Percentiles rank a stretch among this genome's conserved stretches.
These are phyloP conservation scores for Porcisia deanei DNA, from an alignment of 208 protist species.

Conservation along the genomic window DNA sequence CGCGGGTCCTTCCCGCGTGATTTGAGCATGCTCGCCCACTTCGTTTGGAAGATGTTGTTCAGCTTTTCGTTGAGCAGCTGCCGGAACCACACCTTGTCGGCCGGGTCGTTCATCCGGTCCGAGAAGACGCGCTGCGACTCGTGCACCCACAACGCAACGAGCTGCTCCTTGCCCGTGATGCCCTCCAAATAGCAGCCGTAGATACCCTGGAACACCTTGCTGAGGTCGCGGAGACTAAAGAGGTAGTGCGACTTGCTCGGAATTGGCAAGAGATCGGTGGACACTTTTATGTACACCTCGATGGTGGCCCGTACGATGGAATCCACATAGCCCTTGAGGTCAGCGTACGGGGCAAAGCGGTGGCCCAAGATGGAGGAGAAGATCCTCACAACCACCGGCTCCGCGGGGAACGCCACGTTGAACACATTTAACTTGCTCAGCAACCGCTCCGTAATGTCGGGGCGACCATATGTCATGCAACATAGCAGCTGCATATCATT, in stretches of 20 bases:
- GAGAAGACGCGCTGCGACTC: slow-evolving; percentile 97
- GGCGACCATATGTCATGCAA: slow-evolving; percentile 97
- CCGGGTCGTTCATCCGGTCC: slow-evolving; percentile 95
- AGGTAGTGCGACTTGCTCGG: slow-evolving; percentile 98
- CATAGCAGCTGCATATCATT: slow-evolving; percentile 97
- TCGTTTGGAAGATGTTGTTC: slow-evolving; percentile 90
- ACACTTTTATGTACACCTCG: slow-evolving; percentile 94
- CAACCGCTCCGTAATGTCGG: slow-evolving; percentile 93
- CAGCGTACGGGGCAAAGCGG: slow-evolving; percentile 92
- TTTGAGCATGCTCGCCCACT: slow-evolving; percentile 93
- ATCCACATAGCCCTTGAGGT: slow-evolving; percentile 92
- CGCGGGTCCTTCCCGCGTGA: slow-evolving; percentile 60
- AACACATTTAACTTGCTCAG: slow-evolving; percentile 96
- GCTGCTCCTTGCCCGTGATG: slow-evolving; percentile 93
- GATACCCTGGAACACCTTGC: slow-evolving; percentile 98
- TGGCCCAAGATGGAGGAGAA: slow-evolving; percentile 95
- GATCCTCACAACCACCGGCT: slow-evolving; percentile 94
- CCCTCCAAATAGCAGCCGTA: slow-evolving; percentile 89
- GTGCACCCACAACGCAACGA: slow-evolving; percentile 97
- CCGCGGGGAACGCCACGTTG: slow-evolving; percentile 96
- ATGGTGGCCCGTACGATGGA: slow-evolving; percentile 94
- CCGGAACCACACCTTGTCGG: slow-evolving; percentile 94
- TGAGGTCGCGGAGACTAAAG: slow-evolving; percentile 98
- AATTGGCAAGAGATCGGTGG: slow-evolving; percentile 94
- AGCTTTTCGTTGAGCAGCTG: slow-evolving; percentile 93